A percentile compares a stretch with the other conserved stretches of the same genome.
These are phyloP conservation scores for Hura crepitans DNA, from an alignment of 441 rosid genomes.

Conservation along the genomic window DNA sequence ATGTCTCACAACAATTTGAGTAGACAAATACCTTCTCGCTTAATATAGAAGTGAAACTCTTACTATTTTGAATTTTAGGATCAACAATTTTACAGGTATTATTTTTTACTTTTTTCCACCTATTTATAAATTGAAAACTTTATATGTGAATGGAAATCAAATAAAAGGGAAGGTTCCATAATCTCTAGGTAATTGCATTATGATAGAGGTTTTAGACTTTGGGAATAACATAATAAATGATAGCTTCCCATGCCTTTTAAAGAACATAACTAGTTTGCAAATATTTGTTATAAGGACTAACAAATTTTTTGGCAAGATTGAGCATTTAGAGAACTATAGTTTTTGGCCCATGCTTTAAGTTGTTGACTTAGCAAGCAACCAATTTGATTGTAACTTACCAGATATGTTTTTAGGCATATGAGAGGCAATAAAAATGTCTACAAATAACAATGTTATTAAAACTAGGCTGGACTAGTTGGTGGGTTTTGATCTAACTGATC, in stretches of 20 bases:
- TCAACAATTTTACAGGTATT: conserved; percentile 31
- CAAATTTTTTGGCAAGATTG: conserved; percentile 32
- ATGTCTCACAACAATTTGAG: conserved; percentile 17
- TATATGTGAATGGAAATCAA: conserved; percentile 37
- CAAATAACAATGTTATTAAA: no score
- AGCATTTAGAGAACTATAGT: conserved; percentile 20
- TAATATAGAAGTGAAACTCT: conserved; percentile 5
- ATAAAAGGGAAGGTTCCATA: conserved; percentile 48
- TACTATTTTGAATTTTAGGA: conserved; percentile 13
- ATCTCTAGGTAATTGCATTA: conserved; percentile 38
- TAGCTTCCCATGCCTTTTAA: conserved; percentile 49
- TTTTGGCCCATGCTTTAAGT: conserved; percentile 54
- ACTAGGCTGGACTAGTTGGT: no score
- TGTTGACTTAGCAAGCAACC: conserved; percentile 49
- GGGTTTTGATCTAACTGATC: no score
- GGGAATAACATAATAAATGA: conserved; percentile 48
- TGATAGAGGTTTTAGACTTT: conserved; percentile 40
- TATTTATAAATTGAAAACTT: conserved; percentile 30
- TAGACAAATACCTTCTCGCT: conserved; percentile 25
- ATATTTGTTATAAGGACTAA: conserved; percentile 51
- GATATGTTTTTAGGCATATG: conserved; percentile 18
- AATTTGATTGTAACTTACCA: conserved; percentile 28
- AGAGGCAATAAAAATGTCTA: conserved; percentile 20
- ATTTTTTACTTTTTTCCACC: conserved; percentile 23
- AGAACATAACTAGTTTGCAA: conserved; percentile 32